Evolutionary conservation across 208 protist genomes (phyloP).

Genomic region (Angomonas ambiguus): DNA sequence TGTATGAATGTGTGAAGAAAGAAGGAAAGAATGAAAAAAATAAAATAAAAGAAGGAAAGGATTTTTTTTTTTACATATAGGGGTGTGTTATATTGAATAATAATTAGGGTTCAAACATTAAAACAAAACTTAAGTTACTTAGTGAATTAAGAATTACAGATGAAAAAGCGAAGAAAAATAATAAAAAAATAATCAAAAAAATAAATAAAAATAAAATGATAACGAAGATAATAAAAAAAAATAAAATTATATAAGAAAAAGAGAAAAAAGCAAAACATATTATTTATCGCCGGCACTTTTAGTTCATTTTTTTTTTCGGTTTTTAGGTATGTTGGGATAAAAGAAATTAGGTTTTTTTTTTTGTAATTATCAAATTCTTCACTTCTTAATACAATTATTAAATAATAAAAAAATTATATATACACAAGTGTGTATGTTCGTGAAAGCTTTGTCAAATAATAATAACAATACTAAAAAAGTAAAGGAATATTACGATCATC

Average conservation of each 20-base stretch:
- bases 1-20: neutral
- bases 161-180: neutral
- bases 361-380: neutral
- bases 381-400: too few species aligned
- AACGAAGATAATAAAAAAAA: slow-evolving; percentile 7
- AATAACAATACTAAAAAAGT: too few species aligned
- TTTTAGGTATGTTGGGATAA: neutral
- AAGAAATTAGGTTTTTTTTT: neutral
- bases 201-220: slow-evolving; percentile 5
- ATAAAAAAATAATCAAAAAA: neutral
- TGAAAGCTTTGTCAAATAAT: too few species aligned
- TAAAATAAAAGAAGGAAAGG: too few species aligned
- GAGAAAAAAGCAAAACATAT: slow-evolving; percentile 7
- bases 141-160: too few species aligned
- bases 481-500: too few species aligned
- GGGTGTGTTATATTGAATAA: too few species aligned
- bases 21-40: neutral
- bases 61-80: too few species aligned
- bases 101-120: too few species aligned
- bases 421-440: too few species aligned
- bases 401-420: too few species aligned
- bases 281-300: neutral
- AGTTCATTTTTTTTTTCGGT: neutral
- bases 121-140: too few species aligned
- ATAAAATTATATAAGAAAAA: neutral